phyloP scores from a whole-genome alignment of 345 rosid species.

The Ailanthus altissimus region DNA sequence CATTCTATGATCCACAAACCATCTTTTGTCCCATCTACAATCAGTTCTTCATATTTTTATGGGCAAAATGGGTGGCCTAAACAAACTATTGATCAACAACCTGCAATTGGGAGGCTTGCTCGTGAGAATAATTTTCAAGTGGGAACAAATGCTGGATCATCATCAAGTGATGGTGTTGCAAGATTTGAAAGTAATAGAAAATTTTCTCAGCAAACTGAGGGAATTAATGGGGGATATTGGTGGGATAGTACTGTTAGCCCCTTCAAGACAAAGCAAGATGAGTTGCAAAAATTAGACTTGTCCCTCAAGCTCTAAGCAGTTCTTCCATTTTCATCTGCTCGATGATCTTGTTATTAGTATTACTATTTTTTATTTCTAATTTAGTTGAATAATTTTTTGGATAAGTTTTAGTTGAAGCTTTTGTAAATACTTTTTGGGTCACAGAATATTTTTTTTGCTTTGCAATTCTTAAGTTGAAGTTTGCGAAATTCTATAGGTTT shows the following conservation, averaged over 20 bases:
- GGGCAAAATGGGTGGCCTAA: slow-evolving; percentile 47
- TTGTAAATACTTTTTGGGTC: slow-evolving; percentile 35
- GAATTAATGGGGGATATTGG: slow-evolving; percentile 37
- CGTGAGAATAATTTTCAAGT: slow-evolving; percentile 28
- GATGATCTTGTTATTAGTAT: no score
- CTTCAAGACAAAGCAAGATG: slow-evolving; percentile 58
- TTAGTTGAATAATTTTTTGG: background rate
- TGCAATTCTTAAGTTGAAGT: slow-evolving; percentile 13
- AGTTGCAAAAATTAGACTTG: slow-evolving; percentile 77
- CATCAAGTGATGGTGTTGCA: slow-evolving; percentile 31
- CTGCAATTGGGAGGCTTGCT: slow-evolving; percentile 43
- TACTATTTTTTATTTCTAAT: background rate
- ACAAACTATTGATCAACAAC: slow-evolving; percentile 44
- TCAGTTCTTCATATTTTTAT: slow-evolving; percentile 26
- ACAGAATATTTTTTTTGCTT: slow-evolving; percentile 21
- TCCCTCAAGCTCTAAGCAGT: slow-evolving; percentile 78
- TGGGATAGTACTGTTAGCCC: slow-evolving; percentile 41
- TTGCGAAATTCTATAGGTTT: slow-evolving; percentile 10
- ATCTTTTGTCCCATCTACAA: slow-evolving; percentile 9
- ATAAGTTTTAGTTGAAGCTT: slow-evolving; percentile 16
- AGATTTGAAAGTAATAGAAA: slow-evolving; percentile 40
- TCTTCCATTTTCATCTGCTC: background rate
- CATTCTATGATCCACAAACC: slow-evolving; percentile 76
- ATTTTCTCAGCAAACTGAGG: slow-evolving; percentile 36
- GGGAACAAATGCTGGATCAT: slow-evolving; percentile 19